Base-by-base conservation (phyloP, 2,329 filamentous ascomycete species). In the Grosmannia clavigera region DNA sequence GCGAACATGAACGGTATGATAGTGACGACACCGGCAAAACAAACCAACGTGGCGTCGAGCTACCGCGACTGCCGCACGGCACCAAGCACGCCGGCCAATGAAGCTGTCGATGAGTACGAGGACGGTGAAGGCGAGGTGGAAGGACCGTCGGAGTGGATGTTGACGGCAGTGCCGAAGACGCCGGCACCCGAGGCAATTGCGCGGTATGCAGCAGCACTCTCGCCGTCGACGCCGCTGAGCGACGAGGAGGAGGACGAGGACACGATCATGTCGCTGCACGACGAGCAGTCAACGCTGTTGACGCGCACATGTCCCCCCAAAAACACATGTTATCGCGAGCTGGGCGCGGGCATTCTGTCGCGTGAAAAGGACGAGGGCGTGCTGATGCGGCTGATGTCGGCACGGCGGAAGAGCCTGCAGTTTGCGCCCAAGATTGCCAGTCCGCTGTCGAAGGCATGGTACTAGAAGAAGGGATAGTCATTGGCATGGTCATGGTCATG, bases 371-470 rank as follows among this genome's bases (percentile, higher is more conserved):
- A 85, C 66, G 75, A 81, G 66, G 75, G 74, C 25, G 76, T 87
- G 60, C 73, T 83, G 63, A 78, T 82, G 71, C 78, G 84, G 55
- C 74, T 92, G 62, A 83, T 88, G 78, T 83, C 85, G 12, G 87
- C 87, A 0, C 78, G 87, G 62, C 79, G 88, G 62, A 90, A 89
- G 80, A 92, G 86, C 68, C 70, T 90, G 70, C 86, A 89, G 68
- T 90, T 85, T 74, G 86, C 86, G 38, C 88, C 88, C 35, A 87
- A 87, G 72, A 75, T 90, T 61, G 85, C 81, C 22, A 92, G 88
- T 70, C 88, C 88, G 2, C 73, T 92, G 65, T 79, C 82, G 31
- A 82, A 77, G 67, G 74, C 78, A 31, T 84, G 81, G 81, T 72
- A 71, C 19, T 53, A 25, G 43, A 11, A 12, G 19, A 12, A 33